Base-by-base conservation (phyloP, 257 asterid genomes). In the Coffea canephora region DNA sequence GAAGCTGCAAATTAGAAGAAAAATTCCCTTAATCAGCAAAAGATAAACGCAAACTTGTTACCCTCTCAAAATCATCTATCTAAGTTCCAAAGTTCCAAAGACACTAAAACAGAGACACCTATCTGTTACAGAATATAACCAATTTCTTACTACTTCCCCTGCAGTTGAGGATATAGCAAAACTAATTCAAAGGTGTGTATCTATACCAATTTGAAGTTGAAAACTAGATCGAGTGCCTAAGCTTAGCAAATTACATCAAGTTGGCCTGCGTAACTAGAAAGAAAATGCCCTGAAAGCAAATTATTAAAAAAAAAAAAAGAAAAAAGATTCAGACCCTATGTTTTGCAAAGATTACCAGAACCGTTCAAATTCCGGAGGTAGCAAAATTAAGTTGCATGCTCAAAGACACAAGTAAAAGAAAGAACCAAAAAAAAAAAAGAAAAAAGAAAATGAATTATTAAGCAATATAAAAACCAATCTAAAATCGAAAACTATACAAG, bases 1-100 rank as follows among this genome's bases (percentile, higher is more conserved):
- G 78, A 57, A 74, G 67, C 88, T 84, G 83, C 83, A 87, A 49
- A 67, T 34, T 21, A 43, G 14, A 59, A 16, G 23, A 6, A n/a
- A 41, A 1, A 36, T 64, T 1, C 18, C 39, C 34, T 57, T 5
- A 14, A 9, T 59, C 59, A 71, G 69, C n/a, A 73, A 1, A 48
- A 14, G 19, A 64, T 8, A 14, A 34, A 45, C 7, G 48, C 27
- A 48, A 46, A 49, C 59, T 18, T 66, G 5, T 8, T 8, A 4
- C 21, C 19, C 11, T 49, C 23, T 13, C 4, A 52, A n/a, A 57
- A 49, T 48, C 45, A 31, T 31, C 34, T 31, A 31, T 31, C 34
- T 31, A 31, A 31, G 34, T 31, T 31, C 34, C 34, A 31, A 31
- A 31, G 34, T 46, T 7, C 50, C 50, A 9, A 4, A 46, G 50